Evolutionary conservation across 2,329 filamentous ascomycete species (phyloP).

Genomic region (Ascosphaera aggregata): DNA sequence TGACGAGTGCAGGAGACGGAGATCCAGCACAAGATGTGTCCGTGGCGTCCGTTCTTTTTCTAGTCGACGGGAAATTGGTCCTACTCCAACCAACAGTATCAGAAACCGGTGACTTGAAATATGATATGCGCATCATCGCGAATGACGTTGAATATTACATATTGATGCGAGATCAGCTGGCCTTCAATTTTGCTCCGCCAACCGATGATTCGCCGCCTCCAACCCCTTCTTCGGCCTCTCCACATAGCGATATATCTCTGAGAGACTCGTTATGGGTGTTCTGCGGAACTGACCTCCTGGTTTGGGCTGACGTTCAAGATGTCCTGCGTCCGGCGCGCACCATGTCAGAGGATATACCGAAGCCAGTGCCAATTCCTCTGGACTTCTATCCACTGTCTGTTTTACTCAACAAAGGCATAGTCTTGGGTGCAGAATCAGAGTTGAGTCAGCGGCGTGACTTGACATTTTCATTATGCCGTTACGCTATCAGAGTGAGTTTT

Average conservation of each 20-base stretch:
- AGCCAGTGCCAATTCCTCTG: conserved; percentile 53
- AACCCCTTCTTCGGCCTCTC: conserved; percentile 24
- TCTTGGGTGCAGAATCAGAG: conserved; percentile 79
- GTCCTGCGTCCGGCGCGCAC: conserved; percentile 46
- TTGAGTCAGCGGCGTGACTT: conserved; percentile 70
- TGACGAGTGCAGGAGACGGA: conserved; percentile 36
- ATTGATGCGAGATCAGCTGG: conserved; percentile 64
- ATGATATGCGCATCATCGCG: conserved; percentile 92
- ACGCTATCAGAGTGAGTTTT: conserved; percentile 53
- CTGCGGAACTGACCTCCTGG: conserved; percentile 62
- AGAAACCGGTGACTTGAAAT: conserved; percentile 67
- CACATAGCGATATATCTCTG: conserved; percentile 31
- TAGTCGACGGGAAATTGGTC: conserved; percentile 95
- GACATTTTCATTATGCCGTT: conserved; percentile 61
- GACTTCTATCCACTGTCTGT: conserved; percentile 91
- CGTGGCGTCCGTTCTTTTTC: conserved; percentile 75
- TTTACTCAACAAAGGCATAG: conserved; percentile 67
- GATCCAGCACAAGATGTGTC: conserved; percentile 92
- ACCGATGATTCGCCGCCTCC: conserved; percentile 24
- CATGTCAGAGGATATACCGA: conserved; percentile 39
- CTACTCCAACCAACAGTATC: conserved; percentile 70
- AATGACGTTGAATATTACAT: conserved; percentile 93
- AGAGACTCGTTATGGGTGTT: conserved; percentile 88
- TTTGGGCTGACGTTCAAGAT: conserved; percentile 76
- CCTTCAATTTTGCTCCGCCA: conserved; percentile 23